A percentile compares a stretch with the other conserved stretches of the same genome.
Conservation (phyloP, 805 yeast genomes). For the Maudiozyma serrabonitensis region DNA sequence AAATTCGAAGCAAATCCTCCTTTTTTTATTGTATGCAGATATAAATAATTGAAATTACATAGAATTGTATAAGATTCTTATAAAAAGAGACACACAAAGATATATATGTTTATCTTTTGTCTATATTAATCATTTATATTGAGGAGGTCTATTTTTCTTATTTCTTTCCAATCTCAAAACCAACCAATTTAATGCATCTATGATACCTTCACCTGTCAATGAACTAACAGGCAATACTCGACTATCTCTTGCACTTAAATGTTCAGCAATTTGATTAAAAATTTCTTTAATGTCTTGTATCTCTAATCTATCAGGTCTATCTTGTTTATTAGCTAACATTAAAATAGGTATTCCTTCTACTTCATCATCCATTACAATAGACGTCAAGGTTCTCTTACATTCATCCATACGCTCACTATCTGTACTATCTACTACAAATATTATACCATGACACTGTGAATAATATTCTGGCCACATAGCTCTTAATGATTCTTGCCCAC, state of each 20-base stretch:
- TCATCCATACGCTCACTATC: conserved; percentile 77
- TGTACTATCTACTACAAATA: conserved; percentile 86
- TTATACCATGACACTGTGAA: conserved; percentile 78
- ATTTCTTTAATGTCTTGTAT: conserved; percentile 75
- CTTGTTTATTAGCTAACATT: conserved; percentile 95
- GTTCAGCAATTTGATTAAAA: conserved; percentile 72
- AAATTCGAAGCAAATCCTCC: too few relatives aligned
- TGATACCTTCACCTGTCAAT: conserved; percentile 64
- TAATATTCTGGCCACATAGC: conserved; percentile 84
- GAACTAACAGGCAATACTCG: conserved; percentile 88
- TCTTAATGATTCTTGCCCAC: conserved; percentile 85
- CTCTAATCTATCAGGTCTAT: conserved; percentile 58
- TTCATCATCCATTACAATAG: conserved; percentile 47
- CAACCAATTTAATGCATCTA: conserved; percentile 86
- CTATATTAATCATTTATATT: conserved; percentile 15
- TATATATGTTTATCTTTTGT: too few relatives aligned
- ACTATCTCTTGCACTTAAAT: conserved; percentile 82
- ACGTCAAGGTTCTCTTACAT: conserved; percentile 54
- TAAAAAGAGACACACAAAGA: background rate
- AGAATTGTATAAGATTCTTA: background rate
- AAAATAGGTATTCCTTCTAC: conserved; percentile 77
- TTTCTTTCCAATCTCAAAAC: conserved; percentile 51
- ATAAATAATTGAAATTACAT: too few relatives aligned
- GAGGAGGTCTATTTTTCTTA: conserved; percentile 32
- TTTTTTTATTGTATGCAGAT: too few relatives aligned